Base-by-base conservation (phyloP, 192 early-diverging fungal species). In the Coemansia sp. region DNA sequence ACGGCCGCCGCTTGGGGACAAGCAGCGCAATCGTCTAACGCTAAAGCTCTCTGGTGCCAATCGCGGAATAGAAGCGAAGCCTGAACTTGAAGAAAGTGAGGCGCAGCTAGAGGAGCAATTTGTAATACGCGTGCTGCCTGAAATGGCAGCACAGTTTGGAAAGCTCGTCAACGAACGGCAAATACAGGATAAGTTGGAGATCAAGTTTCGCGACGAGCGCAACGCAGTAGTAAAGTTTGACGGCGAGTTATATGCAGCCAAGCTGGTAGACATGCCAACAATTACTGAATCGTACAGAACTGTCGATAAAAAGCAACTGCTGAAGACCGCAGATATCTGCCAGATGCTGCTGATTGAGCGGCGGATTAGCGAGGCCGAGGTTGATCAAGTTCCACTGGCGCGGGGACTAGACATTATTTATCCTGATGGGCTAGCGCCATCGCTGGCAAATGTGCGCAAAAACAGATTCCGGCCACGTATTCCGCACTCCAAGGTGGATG, bases 291-390 rank as follows among this genome's bases (percentile, higher is more conserved):
- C 74, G 25, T 71, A 77, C 18, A 25, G 68, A 6, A 77, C 74
- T 11, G 31, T 63, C 5, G 74, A 77, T 33, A 67, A 61, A 31
- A 77, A 71, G 46, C 74, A 77, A 33, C 12, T 77, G 57, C 54
- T 71, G 19, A 77, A 77, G 54, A 77, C 68, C 0, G 74, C 74
- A 5, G 74, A 77, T 48, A 49, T 77, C 16, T 77, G 74, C 52
- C 74, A 77, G 53, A 77, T 77, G 67, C 46, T 77, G 29, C 11
- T 65, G 5, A 28, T 77, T 3, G 67, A 77, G 33, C 63, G 62
- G 2, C 43, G 31, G 12, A 22, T 68, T 9, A 38, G 11, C 30
- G 60, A 49, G 27, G 27, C 44, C 14, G 58, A 67, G 30, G n/a
- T n/a, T 8, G 31, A 40, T 12, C 28, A 45, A 18, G 14, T 43